phyloP scores from a whole-genome alignment of 2,329 filamentous ascomycete genomes.

The Cladophialophora immunda region DNA sequence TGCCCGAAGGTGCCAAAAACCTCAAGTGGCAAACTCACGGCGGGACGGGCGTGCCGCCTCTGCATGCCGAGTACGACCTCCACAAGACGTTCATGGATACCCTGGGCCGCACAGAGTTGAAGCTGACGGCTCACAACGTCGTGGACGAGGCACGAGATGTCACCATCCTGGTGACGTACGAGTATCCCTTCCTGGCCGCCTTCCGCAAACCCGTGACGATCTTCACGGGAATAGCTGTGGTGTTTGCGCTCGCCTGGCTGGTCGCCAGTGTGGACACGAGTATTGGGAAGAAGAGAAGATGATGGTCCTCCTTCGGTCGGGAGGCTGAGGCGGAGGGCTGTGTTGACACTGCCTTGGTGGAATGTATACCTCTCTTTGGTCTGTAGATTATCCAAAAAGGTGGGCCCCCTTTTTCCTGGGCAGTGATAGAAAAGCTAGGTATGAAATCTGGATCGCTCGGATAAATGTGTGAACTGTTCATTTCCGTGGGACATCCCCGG shows the following conservation, averaged over 20 bases:
- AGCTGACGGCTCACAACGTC: constrained; percentile 82
- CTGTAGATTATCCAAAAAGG: neutral
- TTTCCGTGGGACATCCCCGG: neutral
- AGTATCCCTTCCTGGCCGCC: constrained; percentile 76
- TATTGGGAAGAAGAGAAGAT: constrained; percentile 67
- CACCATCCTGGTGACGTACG: constrained; percentile 74
- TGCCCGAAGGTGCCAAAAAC: constrained; percentile 86
- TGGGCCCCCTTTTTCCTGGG: neutral
- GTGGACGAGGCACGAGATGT: constrained; percentile 89
- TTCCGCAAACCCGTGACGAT: constrained; percentile 89
- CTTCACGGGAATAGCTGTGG: constrained; percentile 73
- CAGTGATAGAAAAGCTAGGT: constrained; percentile 2
- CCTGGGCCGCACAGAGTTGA: constrained; percentile 81
- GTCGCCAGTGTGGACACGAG: constrained; percentile 82
- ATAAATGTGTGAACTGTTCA: neutral
- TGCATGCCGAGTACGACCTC: constrained; percentile 67
- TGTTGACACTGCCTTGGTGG: neutral
- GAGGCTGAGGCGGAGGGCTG: neutral
- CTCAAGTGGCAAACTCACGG: constrained; percentile 73
- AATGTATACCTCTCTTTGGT: constrained; percentile 1
- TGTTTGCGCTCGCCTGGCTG: constrained; percentile 78
- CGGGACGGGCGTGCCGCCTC: constrained; percentile 78
- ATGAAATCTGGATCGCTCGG: neutral
- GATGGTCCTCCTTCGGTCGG: neutral
- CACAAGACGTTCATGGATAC: constrained; percentile 95